These are phyloP conservation scores for Hypoxylon sp. DNA, from an alignment of 2,329 filamentous ascomycete species.

Conservation along the genomic window DNA sequence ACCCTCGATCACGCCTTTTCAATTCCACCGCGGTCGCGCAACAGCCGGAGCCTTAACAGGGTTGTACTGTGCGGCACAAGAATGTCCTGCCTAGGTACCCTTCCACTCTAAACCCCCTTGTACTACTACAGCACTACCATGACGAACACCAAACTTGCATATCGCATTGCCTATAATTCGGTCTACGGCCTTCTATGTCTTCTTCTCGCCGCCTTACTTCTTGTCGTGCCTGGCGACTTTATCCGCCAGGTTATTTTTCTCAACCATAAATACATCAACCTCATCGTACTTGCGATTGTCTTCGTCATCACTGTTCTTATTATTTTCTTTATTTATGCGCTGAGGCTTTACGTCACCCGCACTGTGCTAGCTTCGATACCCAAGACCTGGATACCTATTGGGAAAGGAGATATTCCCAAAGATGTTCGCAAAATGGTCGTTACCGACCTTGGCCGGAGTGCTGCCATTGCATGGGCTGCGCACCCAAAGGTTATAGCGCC, in stretches of 20 bases:
- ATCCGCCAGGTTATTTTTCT: conserved; percentile 82
- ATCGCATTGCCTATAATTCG: conserved; percentile 84
- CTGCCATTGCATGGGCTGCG: conserved; percentile 83
- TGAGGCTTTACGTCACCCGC: conserved; percentile 88
- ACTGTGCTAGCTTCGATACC: conserved; percentile 86
- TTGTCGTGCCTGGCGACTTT: conserved; percentile 84
- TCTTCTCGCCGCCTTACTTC: conserved; percentile 78
- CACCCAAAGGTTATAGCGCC: conserved; percentile 72
- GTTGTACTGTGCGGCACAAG: conserved; percentile 36
- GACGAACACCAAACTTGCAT: conserved; percentile 69
- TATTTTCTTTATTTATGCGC: conserved; percentile 82
- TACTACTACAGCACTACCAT: conserved; percentile 53
- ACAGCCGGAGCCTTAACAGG: conserved; percentile 34
- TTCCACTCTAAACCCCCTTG: conserved; percentile 29
- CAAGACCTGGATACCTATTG: conserved; percentile 86
- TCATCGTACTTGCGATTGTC: conserved; percentile 83
- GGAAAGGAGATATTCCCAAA: conserved; percentile 84
- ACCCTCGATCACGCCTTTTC: conserved; percentile 33
- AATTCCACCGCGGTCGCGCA: conserved; percentile 42
- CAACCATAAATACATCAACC: conserved; percentile 77
- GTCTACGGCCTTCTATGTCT: conserved; percentile 83
- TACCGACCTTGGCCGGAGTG: conserved; percentile 80
- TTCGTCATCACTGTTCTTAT: conserved; percentile 81
- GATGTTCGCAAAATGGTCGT: conserved; percentile 82
- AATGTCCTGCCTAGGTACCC: conserved; percentile 33